Evolutionary conservation across 768 basidiomycete species (phyloP).

Genomic region (Boletus vermiculosoides): DNA sequence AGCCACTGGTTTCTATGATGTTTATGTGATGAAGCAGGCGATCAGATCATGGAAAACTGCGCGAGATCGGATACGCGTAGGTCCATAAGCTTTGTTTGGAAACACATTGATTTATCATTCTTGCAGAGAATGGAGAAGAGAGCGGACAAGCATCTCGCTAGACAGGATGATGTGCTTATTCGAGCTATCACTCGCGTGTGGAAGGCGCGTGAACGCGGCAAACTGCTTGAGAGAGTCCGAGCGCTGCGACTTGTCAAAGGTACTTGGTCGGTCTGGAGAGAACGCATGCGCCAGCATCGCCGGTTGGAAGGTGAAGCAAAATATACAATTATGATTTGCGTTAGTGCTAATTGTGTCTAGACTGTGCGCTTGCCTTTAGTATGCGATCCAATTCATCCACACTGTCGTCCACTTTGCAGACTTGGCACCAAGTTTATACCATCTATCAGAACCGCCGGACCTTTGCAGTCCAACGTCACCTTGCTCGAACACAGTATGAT

Average conservation of each 20-base stretch:
- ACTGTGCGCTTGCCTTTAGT: constrained; percentile 49
- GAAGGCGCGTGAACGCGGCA: constrained; percentile 66
- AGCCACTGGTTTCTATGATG: constrained; percentile 45
- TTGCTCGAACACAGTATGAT: constrained; percentile 40
- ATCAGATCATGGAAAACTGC: constrained; percentile 58
- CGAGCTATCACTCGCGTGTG: constrained; percentile 61
- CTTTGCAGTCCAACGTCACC: constrained; percentile 45
- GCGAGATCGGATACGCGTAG: constrained; percentile 49
- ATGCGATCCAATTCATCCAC: constrained; percentile 43
- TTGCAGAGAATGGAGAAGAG: constrained; percentile 55
- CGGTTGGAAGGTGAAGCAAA: constrained; percentile 45
- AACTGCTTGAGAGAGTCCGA: constrained; percentile 53
- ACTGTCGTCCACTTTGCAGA: constrained; percentile 37
- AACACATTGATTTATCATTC: constrained; percentile 10
- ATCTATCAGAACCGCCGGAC: constrained; percentile 46
- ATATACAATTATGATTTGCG: background rate
- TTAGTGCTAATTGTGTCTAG: constrained; percentile 32
- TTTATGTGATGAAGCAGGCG: constrained; percentile 42
- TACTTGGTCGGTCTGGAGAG: constrained; percentile 52
- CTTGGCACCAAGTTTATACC: constrained; percentile 45
- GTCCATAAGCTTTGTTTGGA: constrained; percentile 18
- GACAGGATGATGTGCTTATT: constrained; percentile 58
- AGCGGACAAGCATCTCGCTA: constrained; percentile 53
- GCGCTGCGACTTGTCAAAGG: constrained; percentile 44
- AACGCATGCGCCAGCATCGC: constrained; percentile 39